Percentiles rank a stretch among this genome's conserved stretches.
These are phyloP conservation scores for Candida bentonensis DNA, from an alignment of 805 yeast species.

Conservation along the genomic window DNA sequence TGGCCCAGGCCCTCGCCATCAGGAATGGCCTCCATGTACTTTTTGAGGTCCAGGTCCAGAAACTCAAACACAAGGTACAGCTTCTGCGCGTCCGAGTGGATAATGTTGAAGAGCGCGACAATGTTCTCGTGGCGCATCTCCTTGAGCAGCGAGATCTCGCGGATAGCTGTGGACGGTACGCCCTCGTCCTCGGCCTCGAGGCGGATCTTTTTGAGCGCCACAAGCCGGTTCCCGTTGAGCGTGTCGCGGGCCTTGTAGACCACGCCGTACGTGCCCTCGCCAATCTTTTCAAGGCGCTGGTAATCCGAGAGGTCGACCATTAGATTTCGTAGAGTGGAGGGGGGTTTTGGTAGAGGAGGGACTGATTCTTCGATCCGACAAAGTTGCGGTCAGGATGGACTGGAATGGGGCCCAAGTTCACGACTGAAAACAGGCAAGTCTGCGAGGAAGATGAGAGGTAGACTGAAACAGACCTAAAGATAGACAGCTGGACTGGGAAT, in stretches of 20 bases:
- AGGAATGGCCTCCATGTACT: constrained; percentile 92
- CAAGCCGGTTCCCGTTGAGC: constrained; percentile 81
- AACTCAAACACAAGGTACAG: constrained; percentile 87
- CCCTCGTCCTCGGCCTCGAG: constrained; percentile 96
- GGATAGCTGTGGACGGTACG: constrained; percentile 94
- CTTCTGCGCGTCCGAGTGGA: constrained; percentile 88
- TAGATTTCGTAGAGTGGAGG: too few species aligned
- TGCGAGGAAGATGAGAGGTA: too few species aligned
- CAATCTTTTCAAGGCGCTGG: constrained; percentile 89
- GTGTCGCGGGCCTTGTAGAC: constrained; percentile 92
- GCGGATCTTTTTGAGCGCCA: constrained; percentile 89
- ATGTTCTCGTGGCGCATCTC: constrained; percentile 90
- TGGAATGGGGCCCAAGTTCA: too few species aligned
- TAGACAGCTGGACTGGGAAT: too few species aligned
- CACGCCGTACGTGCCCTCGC: constrained; percentile 96
- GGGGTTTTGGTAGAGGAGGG: too few species aligned
- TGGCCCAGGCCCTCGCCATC: constrained; percentile 82
- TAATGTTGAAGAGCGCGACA: constrained; percentile 82
- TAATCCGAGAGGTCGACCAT: constrained; percentile 88
- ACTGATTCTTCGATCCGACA: too few species aligned
- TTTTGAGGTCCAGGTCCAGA: constrained; percentile 86
- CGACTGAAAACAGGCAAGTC: too few species aligned
- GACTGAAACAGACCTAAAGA: too few species aligned
- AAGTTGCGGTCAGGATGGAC: too few species aligned
- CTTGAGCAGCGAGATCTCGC: constrained; percentile 88